A percentile compares a stretch with the other conserved stretches of the same genome.
These are phyloP conservation scores for Neurospora crassa DNA, from an alignment of 2,329 filamentous ascomycete genomes.

Conservation along the genomic window DNA sequence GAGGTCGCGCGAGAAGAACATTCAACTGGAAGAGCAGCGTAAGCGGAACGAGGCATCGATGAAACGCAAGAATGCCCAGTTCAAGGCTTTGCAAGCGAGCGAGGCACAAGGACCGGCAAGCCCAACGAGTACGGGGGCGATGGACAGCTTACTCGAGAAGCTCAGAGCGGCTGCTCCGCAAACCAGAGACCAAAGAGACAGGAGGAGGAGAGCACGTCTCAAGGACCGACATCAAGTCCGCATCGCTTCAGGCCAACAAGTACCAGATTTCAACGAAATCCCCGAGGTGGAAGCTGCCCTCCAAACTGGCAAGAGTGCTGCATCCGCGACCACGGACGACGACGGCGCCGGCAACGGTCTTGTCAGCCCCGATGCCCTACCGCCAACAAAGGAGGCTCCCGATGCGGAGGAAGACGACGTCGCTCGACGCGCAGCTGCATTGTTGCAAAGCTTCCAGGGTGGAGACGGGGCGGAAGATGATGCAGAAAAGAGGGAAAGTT, in stretches of 20 bases:
- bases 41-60: constrained; percentile 84
- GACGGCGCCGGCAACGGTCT: constrained; percentile 31
- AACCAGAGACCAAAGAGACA: constrained; percentile 78
- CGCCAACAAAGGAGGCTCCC: constrained; percentile 30
- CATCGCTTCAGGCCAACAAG: constrained; percentile 78
- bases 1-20: constrained; percentile 91
- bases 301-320: constrained; percentile 22
- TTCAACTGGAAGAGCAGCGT: constrained; percentile 68
- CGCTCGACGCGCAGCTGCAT: constrained; percentile 70
- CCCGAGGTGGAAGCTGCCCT: constrained; percentile 41
- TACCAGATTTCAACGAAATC: constrained; percentile 62
- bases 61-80: constrained; percentile 75
- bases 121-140: constrained; percentile 73
- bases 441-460: constrained; percentile 74
- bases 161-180: constrained; percentile 87
- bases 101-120: constrained; percentile 44
- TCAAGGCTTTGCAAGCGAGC: constrained; percentile 44
- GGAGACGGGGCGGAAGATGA: constrained; percentile 51
- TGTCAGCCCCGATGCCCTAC: constrained; percentile 38
- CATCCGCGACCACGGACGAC: constrained; percentile 32
- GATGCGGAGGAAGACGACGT: constrained; percentile 55
- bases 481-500: constrained; percentile 45
- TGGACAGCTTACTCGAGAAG: constrained; percentile 94
- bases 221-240: constrained; percentile 88
- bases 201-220: constrained; percentile 73